Conservation (phyloP, 1,139 yeast genomes). For the Scheffersomyces titani region DNA sequence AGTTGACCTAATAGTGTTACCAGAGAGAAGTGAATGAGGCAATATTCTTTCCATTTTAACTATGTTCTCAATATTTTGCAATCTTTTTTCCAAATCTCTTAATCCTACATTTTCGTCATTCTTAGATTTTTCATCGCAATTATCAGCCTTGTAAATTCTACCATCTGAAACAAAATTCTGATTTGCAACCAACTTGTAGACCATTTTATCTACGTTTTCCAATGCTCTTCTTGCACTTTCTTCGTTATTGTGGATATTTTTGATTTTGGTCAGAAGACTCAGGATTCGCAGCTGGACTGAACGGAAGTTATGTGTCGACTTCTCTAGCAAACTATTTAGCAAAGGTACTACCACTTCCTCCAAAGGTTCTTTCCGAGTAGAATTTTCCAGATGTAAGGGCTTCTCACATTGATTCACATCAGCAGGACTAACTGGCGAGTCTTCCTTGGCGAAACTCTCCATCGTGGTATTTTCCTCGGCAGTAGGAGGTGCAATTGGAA, state of each 20-base stretch:
- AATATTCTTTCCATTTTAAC: neutral
- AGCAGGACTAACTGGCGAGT: neutral
- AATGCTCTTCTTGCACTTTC: neutral
- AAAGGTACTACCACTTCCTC: constrained; percentile 2
- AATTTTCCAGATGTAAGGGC: constrained; percentile 32
- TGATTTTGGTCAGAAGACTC: neutral
- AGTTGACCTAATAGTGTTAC: neutral
- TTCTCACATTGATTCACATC: constrained; percentile 26
- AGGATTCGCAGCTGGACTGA: neutral
- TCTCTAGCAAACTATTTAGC: neutral
- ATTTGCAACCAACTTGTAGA: neutral
- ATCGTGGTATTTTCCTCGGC: neutral
- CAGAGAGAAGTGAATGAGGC: neutral
- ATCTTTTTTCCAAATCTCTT: neutral
- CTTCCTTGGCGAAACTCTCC: neutral
- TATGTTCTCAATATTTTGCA: neutral
- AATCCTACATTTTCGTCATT: neutral
- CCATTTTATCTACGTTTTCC: neutral
- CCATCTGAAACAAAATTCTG: neutral
- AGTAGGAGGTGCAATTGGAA: neutral
- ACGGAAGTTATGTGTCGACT: neutral
- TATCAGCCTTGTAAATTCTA: neutral
- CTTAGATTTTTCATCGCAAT: neutral
- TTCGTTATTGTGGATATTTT: neutral
- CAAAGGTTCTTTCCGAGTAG: constrained; percentile 24